Evolutionary conservation across 306 rosid genomes (phyloP), one percentile per base, ranked within the genome.

Genomic region (Amphicarpaea edgeworthii): DNA sequence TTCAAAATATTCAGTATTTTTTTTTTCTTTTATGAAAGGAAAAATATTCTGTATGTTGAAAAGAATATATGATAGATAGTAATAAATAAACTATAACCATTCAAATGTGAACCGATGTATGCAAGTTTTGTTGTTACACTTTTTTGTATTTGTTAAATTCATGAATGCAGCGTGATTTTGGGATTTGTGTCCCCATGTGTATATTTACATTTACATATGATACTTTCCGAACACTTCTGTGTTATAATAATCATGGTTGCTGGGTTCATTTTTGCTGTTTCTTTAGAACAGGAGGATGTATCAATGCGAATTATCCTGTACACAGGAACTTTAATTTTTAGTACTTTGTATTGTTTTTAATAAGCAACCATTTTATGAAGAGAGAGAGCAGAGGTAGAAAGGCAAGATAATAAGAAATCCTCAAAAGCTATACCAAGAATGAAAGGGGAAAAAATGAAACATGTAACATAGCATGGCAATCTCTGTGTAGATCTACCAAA

Each of bases 1-100:
- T 21, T 28, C 41, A 53, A 24, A 19, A 23, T 26, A 50, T 79
- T 58, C 20, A 34, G 55, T 37, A 45, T 74, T 10, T 11, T 12
- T 12, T 24, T 12, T 30, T 30, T 24, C 28, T 3, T n/a, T n/a
- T n/a, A n/a, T 1, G 9, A 26, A 26, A 58, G 38, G 38, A 7
- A 1, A 58, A 26, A 12, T 58, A 41, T 79, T 58, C 28, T 68
- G 20, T 34, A 57, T 26, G 59, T 74, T 21, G n/a, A 57, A 53
- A 40, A 58, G 28, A 73, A 67, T 61, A 8, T 28, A 37, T 14
- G 53, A 75, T 76, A 24, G 47, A 68, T 15, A 61, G 66, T 54
- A 78, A 28, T 45, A 75, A 70, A 76, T 15, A 38, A 69, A 42
- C 69, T 68, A 6, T 42, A 3, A 45, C 50, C 12, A 20, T 68